Conservation (phyloP, 2,329 filamentous ascomycete species). For the Orbilia blumenaviensis region DNA sequence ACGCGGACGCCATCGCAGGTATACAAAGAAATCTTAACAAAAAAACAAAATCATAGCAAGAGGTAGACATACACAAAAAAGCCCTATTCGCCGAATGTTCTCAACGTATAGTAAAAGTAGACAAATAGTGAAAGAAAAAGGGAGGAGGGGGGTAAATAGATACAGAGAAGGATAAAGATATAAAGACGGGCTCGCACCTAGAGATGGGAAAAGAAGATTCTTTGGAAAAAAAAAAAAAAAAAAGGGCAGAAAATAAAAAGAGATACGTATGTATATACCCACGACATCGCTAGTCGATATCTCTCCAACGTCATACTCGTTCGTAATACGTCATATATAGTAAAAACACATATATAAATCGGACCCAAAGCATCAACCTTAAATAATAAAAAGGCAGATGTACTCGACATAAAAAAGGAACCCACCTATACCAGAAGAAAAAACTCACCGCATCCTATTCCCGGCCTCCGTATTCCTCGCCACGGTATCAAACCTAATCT, state of each 20-base stretch:
- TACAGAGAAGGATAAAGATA: conserved; percentile 13
- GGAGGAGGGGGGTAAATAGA: conserved; percentile 35
- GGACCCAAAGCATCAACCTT: no score
- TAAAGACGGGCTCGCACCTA: conserved; percentile 12
- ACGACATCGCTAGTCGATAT: neutral
- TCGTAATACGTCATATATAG: neutral
- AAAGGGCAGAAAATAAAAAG: neutral
- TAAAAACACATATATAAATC: no score
- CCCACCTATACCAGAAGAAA: neutral
- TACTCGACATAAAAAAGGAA: neutral
- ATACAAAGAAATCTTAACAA: no score
- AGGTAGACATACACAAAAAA: conserved; percentile 20
- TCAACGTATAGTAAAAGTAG: neutral
- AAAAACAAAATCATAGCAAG: neutral
- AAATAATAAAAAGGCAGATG: no score
- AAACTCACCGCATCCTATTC: conserved; percentile 56
- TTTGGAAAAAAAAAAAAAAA: neutral
- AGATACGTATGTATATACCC: conserved; percentile 16
- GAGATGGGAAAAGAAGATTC: neutral
- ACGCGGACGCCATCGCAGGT: conserved; percentile 4
- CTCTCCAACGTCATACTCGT: no score
- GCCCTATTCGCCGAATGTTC: conserved; percentile 19
- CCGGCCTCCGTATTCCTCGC: conserved; percentile 61
- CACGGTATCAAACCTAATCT: conserved; percentile 68
- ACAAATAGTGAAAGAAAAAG: neutral